Conservation (phyloP, 108 stramenopile genomes). For the Nitzschia inconspicua region DNA sequence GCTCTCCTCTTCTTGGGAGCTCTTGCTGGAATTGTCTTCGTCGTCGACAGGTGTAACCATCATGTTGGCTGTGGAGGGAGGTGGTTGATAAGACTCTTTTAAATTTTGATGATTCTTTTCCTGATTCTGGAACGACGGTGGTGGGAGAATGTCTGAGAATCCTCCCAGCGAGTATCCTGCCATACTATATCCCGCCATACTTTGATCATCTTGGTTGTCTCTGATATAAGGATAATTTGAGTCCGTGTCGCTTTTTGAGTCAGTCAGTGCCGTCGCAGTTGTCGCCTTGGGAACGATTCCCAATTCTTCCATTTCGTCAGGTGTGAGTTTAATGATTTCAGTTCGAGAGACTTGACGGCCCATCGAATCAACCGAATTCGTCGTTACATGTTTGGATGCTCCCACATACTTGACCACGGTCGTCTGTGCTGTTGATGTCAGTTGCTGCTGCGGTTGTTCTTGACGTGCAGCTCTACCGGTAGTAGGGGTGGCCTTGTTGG, state of each 20-base stretch:
- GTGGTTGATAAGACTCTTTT: not conserved
- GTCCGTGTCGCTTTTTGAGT: not conserved
- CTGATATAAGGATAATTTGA: not conserved
- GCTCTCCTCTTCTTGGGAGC: not conserved
- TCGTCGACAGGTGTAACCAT: not conserved
- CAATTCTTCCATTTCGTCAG: not conserved
- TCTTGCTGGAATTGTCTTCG: no score
- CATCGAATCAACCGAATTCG: not conserved
- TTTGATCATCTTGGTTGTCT: not conserved
- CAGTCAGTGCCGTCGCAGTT: not conserved
- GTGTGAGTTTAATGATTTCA: constrained; percentile 8
- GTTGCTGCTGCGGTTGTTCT: not conserved
- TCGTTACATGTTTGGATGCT: constrained; percentile 9
- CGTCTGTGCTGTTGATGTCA: not conserved
- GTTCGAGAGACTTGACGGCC: constrained; percentile 10
- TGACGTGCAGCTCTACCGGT: not conserved
- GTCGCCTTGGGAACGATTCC: not conserved
- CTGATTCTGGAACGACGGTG: not conserved
- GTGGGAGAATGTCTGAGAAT: not conserved
- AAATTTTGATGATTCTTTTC: not conserved
- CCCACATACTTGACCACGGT: constrained; percentile 18
- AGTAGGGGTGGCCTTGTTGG: no score
- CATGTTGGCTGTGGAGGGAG: not conserved
- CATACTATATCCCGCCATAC: no score
- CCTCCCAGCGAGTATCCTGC: no score